phyloP scores from a whole-genome alignment of 2,329 filamentous ascomycete species.

The Cladosporium cucumerinum region DNA sequence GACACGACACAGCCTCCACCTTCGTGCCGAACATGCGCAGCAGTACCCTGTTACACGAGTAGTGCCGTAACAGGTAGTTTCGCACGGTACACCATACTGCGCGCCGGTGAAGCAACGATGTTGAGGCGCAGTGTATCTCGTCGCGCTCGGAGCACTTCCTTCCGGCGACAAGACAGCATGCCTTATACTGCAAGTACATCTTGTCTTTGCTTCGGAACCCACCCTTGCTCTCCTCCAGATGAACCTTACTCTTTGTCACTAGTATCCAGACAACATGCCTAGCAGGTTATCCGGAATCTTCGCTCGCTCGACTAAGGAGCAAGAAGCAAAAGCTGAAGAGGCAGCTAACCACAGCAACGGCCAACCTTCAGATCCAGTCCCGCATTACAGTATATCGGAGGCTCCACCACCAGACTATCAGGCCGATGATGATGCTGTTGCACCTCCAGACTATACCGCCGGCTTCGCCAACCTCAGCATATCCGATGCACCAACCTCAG shows the following conservation, averaged over 20 bases:
- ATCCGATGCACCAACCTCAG: conserved; percentile 23
- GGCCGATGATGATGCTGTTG: conserved; percentile 21
- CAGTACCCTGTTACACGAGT: background rate
- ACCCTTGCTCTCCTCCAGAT: background rate
- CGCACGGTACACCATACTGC: background rate
- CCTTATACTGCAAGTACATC: background rate
- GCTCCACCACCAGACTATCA: conserved; percentile 21
- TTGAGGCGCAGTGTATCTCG: background rate
- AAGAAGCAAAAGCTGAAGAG: conserved; percentile 29
- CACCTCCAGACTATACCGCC: conserved; percentile 29
- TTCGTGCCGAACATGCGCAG: background rate
- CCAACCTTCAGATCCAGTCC: conserved; percentile 21
- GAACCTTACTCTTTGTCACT: background rate
- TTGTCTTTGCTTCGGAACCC: background rate
- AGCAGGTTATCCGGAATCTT: conserved; percentile 30
- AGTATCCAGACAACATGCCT: conserved; percentile 23
- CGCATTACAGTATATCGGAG: conserved; percentile 23
- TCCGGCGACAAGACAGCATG: background rate
- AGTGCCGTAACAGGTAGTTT: background rate
- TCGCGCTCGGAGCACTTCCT: background rate
- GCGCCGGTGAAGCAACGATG: conserved; percentile 5
- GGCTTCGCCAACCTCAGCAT: conserved; percentile 35
- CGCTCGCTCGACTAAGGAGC: conserved; percentile 28
- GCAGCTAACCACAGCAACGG: conserved; percentile 18
- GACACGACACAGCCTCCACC: background rate